These are phyloP conservation scores for Colletotrichum sp. DNA, from an alignment of 2,329 filamentous ascomycete species.

Conservation along the genomic window DNA sequence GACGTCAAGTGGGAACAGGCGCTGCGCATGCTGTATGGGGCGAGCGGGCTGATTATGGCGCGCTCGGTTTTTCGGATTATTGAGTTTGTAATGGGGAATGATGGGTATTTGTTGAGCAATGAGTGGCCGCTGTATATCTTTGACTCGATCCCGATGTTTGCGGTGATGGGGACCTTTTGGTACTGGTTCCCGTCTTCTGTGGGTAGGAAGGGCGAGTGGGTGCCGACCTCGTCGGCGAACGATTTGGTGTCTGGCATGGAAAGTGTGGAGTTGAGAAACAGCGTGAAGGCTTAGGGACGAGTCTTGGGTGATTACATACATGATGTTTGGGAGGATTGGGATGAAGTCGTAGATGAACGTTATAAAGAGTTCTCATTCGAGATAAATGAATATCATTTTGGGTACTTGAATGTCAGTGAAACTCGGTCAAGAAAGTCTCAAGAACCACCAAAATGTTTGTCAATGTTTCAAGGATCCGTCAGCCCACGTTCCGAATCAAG, in stretches of 20 bases:
- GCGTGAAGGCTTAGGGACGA: background rate
- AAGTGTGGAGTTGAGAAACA: background rate
- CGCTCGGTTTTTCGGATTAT: slow-evolving; percentile 51
- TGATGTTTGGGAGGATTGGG: background rate
- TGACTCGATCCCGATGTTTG: slow-evolving; percentile 45
- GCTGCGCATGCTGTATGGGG: slow-evolving; percentile 3
- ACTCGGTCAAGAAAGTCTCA: background rate
- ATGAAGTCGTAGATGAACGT: background rate
- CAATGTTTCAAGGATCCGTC: background rate
- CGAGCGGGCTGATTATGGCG: slow-evolving; percentile 34
- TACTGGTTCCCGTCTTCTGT: slow-evolving; percentile 23
- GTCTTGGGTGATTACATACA: background rate
- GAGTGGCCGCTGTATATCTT: slow-evolving; percentile 51
- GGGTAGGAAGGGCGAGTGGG: background rate
- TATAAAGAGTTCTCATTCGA: too few relatives aligned
- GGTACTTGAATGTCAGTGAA: accelerated
- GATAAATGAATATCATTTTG: background rate
- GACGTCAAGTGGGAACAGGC: background rate
- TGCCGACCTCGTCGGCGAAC: background rate
- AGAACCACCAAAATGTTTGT: background rate
- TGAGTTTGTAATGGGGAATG: slow-evolving; percentile 50
- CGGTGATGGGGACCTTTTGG: slow-evolving; percentile 25
- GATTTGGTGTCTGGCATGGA: background rate
- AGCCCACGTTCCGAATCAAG: background rate
- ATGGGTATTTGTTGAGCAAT: slow-evolving; percentile 42